A percentile compares a stretch with the other conserved stretches of the same genome.
Evolutionary conservation across 202 grass and related monocot species (phyloP).

Genomic region (Dendrocalamus latiflorus): DNA sequence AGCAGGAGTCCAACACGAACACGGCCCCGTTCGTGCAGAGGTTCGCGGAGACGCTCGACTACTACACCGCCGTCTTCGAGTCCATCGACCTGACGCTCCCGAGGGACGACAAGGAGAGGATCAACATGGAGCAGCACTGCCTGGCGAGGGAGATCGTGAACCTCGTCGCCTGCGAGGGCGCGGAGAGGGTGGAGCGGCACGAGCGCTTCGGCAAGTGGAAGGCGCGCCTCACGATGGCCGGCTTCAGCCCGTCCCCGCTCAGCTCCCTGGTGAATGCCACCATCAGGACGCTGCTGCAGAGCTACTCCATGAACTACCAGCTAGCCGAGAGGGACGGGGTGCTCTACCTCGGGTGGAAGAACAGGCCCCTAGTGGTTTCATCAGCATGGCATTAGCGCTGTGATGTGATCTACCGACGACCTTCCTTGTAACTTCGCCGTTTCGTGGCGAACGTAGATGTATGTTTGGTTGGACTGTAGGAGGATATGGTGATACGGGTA

Average conservation of each 20-base stretch:
- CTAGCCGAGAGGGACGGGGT: slow-evolving; percentile 71
- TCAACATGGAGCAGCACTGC: slow-evolving; percentile 94
- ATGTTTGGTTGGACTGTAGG: slow-evolving; percentile 4
- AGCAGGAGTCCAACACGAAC: slow-evolving; percentile 94
- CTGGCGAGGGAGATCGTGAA: slow-evolving; percentile 87
- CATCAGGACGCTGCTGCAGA: slow-evolving; percentile 77
- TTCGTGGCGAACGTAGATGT: too few relatives aligned
- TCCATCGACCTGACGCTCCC: slow-evolving; percentile 69
- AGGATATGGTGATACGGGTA: neutral
- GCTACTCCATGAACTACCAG: slow-evolving; percentile 73
- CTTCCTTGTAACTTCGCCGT: too few relatives aligned
- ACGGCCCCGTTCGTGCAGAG: slow-evolving; percentile 62
- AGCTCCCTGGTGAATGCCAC: slow-evolving; percentile 77
- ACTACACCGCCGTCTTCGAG: slow-evolving; percentile 83
- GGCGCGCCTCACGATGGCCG: slow-evolving; percentile 73
- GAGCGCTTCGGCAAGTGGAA: slow-evolving; percentile 91
- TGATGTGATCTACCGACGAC: slow-evolving; percentile 26
- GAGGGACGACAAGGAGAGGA: slow-evolving; percentile 61
- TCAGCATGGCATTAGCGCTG: slow-evolving; percentile 70
- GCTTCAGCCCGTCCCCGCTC: slow-evolving; percentile 73
- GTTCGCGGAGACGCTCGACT: slow-evolving; percentile 82
- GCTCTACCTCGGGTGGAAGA: slow-evolving; percentile 94
- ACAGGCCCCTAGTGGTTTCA: slow-evolving; percentile 61
- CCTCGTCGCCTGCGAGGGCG: slow-evolving; percentile 77
- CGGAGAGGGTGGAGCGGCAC: slow-evolving; percentile 78